Percentiles rank a stretch among this genome's conserved stretches.
Conservation (phyloP, 2,329 filamentous ascomycete genomes). For the Dryadomyces sulphureus region DNA sequence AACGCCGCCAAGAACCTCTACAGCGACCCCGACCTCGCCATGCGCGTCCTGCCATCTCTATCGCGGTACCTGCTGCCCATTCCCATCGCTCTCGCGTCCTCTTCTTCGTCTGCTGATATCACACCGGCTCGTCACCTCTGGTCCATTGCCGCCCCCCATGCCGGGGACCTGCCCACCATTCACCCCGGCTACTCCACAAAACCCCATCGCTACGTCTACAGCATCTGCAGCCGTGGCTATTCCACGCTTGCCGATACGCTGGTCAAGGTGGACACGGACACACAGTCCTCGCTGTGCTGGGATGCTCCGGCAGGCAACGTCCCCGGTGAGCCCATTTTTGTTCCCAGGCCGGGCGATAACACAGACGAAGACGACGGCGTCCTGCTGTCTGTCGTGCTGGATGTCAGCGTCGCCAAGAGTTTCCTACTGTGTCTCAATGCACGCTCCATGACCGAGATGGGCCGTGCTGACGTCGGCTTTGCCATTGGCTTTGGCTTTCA, state of each 20-base stretch:
- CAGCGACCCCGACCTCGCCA: constrained; percentile 23
- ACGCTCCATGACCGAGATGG: constrained; percentile 45
- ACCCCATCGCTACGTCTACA: constrained; percentile 47
- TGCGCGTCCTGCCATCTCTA: constrained; percentile 23
- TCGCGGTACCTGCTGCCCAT: constrained; percentile 20
- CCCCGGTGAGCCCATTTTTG: constrained; percentile 56
- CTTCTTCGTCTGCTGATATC: no score
- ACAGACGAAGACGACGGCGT: constrained; percentile 47
- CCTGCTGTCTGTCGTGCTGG: constrained; percentile 46
- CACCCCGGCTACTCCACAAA: constrained; percentile 39
- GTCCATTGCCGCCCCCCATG: constrained; percentile 35
- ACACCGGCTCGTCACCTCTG: neutral
- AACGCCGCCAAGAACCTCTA: constrained; percentile 28
- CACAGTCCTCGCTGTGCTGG: constrained; percentile 40
- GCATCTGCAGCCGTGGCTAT: constrained; percentile 37
- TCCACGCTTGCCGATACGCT: constrained; percentile 48
- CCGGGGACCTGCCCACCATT: constrained; percentile 51
- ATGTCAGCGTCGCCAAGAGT: constrained; percentile 41
- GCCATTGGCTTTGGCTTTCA: constrained; percentile 52
- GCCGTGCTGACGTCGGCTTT: constrained; percentile 46
- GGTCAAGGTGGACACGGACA: constrained; percentile 48
- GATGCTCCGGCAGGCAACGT: constrained; percentile 37
- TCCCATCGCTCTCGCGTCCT: neutral
- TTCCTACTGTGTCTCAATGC: constrained; percentile 54
- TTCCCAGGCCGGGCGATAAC: constrained; percentile 28